Base-by-base conservation (phyloP, 805 yeast species). In the Metschnikowia gruessii region DNA sequence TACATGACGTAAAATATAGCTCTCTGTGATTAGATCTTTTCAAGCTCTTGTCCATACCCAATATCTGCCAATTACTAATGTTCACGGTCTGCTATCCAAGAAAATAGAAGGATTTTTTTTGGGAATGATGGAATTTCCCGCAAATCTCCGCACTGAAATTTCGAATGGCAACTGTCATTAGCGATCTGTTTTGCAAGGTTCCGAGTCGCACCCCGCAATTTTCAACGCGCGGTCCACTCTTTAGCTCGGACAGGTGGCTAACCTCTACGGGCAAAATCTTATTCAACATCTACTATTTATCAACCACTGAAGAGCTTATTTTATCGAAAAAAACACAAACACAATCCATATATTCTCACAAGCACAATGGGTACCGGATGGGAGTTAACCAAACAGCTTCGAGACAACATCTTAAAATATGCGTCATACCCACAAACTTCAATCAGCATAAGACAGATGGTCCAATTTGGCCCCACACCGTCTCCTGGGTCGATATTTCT, bases 401-500 rank as follows among this genome's bases (percentile, higher is more conserved):
- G 79, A 49, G 78, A 80, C 29, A 69, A 76, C 58, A 81, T 85
- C 48, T 72, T 75, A 58, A 77, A 74, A 51, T 85, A 82, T 70
- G 90, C 96, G 3, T 72, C 76, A 43, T 75, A 83, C 52, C 85
- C 89, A 11, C 94, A 91, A 37, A 87, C 95, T 2, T 90, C 95
- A 1, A 88, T 89, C 2, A 83, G 90, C 2, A 69, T 89, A 50
- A 75, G 89, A 48, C 96, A 88, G 63, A 88, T 89, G 96, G 96
- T 89, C 16, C 94, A 87, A 61, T 86, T 89, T 68, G 96, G 97
- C 2, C 82, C 84, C 9, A 71, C 77, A 37, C 94, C 96, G 6
- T 75, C 80, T 28, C 87, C 86, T 12, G 96, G 95, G 2, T 79
- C 86, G 10, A 69, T 87, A 34, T 90, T 85, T 62, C 76, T 87